Conservation (phyloP, 306 rosid species). For the Pterocarpus macrocarpus region DNA sequence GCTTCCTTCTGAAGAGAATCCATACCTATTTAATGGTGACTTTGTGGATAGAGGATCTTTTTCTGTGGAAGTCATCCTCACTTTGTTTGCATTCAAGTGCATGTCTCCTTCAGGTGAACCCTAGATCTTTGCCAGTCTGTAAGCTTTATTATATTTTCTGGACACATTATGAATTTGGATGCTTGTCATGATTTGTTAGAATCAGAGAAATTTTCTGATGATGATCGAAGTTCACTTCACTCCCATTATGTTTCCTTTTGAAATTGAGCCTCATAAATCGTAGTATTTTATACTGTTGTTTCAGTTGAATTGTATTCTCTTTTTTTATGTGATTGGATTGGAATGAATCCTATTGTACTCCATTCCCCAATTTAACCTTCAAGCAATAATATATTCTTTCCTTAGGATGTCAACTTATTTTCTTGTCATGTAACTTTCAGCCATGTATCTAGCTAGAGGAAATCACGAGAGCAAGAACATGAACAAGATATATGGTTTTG, state of each 20-base stretch:
- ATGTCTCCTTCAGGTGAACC: constrained; percentile 93
- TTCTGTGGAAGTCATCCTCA: constrained; percentile 94
- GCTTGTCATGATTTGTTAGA: background rate
- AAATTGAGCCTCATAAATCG: constrained; percentile 6
- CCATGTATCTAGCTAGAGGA: constrained; percentile 93
- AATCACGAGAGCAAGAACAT: constrained; percentile 99
- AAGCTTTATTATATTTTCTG: constrained; percentile 15
- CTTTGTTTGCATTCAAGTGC: constrained; percentile 98
- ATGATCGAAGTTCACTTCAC: background rate
- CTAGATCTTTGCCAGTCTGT: constrained; percentile 22
- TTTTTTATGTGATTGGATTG: constrained; percentile 22
- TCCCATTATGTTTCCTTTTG: constrained; percentile 3
- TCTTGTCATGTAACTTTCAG: constrained; percentile 60
- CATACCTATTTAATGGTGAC: constrained; percentile 96
- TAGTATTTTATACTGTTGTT: constrained; percentile 18
- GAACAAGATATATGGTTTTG: constrained; percentile 99
- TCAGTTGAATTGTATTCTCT: background rate
- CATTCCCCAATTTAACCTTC: background rate
- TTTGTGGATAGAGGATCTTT: constrained; percentile 99
- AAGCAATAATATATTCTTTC: background rate
- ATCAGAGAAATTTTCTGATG: background rate
- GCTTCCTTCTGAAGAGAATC: constrained; percentile 99
- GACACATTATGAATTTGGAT: background rate
- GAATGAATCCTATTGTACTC: constrained; percentile 1
- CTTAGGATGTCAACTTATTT: constrained; percentile 2